These are phyloP conservation scores for Gillenia trifoliata DNA, from an alignment of 306 rosid species.

Conservation along the genomic window DNA sequence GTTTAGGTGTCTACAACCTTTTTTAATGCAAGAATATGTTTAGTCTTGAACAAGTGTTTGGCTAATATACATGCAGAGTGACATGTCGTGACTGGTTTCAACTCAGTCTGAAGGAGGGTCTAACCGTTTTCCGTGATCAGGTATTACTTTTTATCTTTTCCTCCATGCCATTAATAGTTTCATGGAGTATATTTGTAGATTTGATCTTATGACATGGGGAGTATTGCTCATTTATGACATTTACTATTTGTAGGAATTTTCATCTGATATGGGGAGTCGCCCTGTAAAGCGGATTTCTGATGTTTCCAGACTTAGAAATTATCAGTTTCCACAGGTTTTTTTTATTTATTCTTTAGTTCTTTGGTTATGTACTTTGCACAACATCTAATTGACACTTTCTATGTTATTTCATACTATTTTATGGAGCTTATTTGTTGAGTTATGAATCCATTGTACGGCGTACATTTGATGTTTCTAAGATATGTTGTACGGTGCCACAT, in stretches of 20 bases:
- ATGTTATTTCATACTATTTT: background rate
- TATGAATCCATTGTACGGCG: conserved; percentile 2
- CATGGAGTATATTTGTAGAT: background rate
- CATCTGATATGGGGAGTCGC: conserved; percentile 97
- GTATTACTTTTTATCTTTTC: conserved; percentile 24
- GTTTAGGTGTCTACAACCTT: background rate
- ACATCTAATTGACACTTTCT: background rate
- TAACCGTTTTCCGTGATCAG: conserved; percentile 98
- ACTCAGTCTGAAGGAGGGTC: conserved; percentile 98
- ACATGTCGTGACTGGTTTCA: conserved; percentile 99
- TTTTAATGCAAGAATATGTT: background rate
- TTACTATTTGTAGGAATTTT: conserved; percentile 67
- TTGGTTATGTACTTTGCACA: background rate
- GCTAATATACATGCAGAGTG: conserved; percentile 56
- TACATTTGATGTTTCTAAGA: background rate
- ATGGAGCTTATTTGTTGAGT: background rate
- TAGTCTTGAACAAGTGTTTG: conserved; percentile 23
- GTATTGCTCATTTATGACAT: background rate
- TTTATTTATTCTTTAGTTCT: background rate
- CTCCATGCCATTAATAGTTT: conserved; percentile 10
- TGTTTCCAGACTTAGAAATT: conserved; percentile 85
- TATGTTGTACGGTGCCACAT: background rate
- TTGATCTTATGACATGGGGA: background rate
- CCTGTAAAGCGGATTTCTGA: conserved; percentile 83
- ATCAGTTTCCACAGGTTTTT: conserved; percentile 94